Base-by-base conservation (phyloP, 257 asterid species). In the Solanum neorickii region DNA sequence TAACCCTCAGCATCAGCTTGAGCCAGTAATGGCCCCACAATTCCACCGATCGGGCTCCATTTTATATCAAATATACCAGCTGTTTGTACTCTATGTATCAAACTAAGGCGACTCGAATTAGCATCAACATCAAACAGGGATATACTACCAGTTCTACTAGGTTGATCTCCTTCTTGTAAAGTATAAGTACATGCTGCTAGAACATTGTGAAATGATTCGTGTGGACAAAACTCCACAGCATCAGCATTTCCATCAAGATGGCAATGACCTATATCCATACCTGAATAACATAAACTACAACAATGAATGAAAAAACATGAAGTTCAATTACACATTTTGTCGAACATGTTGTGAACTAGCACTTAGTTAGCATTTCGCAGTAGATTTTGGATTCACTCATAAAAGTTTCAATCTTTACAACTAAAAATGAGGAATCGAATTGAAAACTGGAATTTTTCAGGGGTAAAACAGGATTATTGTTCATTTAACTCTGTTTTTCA, bases 1-100 rank as follows among this genome's bases (percentile, higher is more conserved):
- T 74, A 91, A 73, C 99, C 99, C 88, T 95, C 96, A 87, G 99
- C 99, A 92, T 96, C 99, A 82, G 99, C 99, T 90, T 97, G 99
- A 90, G 98, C 97, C 88, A 97, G 98, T 92, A 94, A 89, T 44
- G 99, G 95, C 46, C 88, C 75, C 1, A n/a, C 83, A 84, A 85
- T 87, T 39, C 85, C 91, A 4, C 87, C 85, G 15, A 59, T 66
- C 2, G 96, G 94, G 88, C 93, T 96, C 99, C 99, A 97, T 90
- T 93, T 97, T 33, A 97, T 92, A 89, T 97, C 99, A 31, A 97
- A 95, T 80, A 95, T 90, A 10, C 99, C 99, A 0, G 98, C 90
- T 23, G 98, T 94, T 73, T 93, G 94, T 16, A 92, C 89, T 87
- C 87, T 89, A 75, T 93, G 92, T 76, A 89, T 72, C 92, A 93